Evolutionary conservation across 2,329 filamentous ascomycete genomes (phyloP).

Genomic region (Helotiales sp.): DNA sequence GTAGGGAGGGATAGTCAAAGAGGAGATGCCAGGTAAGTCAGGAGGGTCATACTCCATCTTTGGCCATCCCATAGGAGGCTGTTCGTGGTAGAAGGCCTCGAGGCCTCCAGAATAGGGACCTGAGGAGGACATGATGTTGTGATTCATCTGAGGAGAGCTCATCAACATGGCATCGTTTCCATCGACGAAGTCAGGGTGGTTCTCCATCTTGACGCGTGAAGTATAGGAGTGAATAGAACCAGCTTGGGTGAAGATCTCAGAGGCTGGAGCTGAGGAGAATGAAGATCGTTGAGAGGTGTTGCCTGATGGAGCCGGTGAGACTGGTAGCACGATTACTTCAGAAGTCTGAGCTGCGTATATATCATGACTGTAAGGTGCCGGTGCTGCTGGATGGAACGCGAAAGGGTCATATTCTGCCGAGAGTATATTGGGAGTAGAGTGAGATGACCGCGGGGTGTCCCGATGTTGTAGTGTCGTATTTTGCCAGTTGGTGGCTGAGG

Average conservation of each 20-base stretch:
- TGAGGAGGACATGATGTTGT: conserved; percentile 24
- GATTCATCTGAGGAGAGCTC: conserved; percentile 27
- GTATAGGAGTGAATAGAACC: conserved; percentile 32
- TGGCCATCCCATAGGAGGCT: conserved; percentile 28
- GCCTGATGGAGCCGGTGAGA: conserved; percentile 33
- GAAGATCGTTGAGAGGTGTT: conserved; percentile 36
- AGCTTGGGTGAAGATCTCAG: conserved; percentile 33
- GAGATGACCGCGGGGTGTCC: conserved; percentile 28
- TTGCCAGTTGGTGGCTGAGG: conserved; percentile 30
- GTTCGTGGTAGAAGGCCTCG: conserved; percentile 32
- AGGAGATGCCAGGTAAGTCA: conserved; percentile 31
- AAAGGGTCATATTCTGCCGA: conserved; percentile 54
- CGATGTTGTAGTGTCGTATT: conserved; percentile 26
- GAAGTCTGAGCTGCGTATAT: conserved; percentile 44
- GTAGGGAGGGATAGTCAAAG: conserved; percentile 28
- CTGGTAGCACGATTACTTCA: conserved; percentile 33
- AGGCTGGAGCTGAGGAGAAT: conserved; percentile 35
- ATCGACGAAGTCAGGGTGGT: conserved; percentile 29
- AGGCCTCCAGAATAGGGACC: conserved; percentile 31
- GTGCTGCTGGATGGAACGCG: conserved; percentile 45
- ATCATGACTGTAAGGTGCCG: conserved; percentile 47
- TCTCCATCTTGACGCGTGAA: conserved; percentile 36
- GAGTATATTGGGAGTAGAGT: conserved; percentile 43
- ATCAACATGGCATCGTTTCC: conserved; percentile 28
- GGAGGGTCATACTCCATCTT: conserved; percentile 30